Conservation (phyloP, 1,139 yeast genomes). For the Hemisphaericaspora lyxosophila region DNA sequence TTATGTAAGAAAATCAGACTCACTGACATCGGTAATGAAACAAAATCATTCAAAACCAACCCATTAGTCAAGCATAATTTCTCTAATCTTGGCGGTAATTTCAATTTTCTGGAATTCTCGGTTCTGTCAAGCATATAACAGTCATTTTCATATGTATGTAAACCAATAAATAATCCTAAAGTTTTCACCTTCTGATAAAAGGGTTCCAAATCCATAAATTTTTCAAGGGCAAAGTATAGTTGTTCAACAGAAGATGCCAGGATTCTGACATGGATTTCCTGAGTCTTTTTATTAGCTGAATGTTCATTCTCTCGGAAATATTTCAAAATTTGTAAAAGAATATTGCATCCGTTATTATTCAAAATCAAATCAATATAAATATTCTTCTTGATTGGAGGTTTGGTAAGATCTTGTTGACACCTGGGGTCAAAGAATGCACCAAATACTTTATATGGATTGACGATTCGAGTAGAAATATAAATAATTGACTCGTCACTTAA, state of each 20-base stretch:
- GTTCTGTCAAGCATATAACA: neutral
- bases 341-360: slow-evolving; percentile 14
- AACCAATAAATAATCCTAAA: slow-evolving; percentile 14
- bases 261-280: slow-evolving; percentile 10
- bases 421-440: slow-evolving; percentile 6
- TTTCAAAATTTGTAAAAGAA: slow-evolving; percentile 13
- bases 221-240: slow-evolving; percentile 9
- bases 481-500: slow-evolving; percentile 10
- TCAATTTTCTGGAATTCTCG: slow-evolving; percentile 5
- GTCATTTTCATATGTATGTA: slow-evolving; percentile 13
- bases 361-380: slow-evolving; percentile 15
- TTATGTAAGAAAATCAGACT: slow-evolving; percentile 13
- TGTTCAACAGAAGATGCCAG: slow-evolving; percentile 14
- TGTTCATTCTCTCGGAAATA: slow-evolving; percentile 8
- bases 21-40: slow-evolving; percentile 11
- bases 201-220: slow-evolving; percentile 6
- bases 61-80: slow-evolving; percentile 12
- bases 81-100: slow-evolving; percentile 12
- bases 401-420: neutral
- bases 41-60: slow-evolving; percentile 12
- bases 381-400: slow-evolving; percentile 1
- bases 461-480: slow-evolving; percentile 14
- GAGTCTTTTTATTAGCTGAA: slow-evolving; percentile 2
- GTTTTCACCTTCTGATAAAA: slow-evolving; percentile 12
- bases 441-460: slow-evolving; percentile 12